phyloP scores from a whole-genome alignment of 345 rosid species.

The Citrus sinensis region DVS_A1.0 CM039167.1:660001-660500 shows the following conservation, averaged over 20 bases:
- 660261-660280: background rate
- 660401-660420: background rate
- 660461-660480: background rate
- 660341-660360: background rate
- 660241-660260: background rate
- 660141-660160: background rate
- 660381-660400: background rate
- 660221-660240: background rate
- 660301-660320: too few species aligned
- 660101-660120: background rate
- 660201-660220: conserved; percentile 4
- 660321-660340: too few species aligned
- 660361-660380: background rate
- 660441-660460: background rate
- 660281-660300: too few species aligned
- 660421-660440: background rate
- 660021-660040: background rate
- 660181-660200: background rate
- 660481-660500: background rate
- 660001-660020: background rate
- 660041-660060: conserved; percentile 8
- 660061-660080: conserved; percentile 73
- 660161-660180: background rate
- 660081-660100: conserved; percentile 38
- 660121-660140: background rate